These are phyloP conservation scores for Lodderomyces metapsilosis DNA, from an alignment of 1,139 yeast species.

Conservation along the genomic window DNA sequence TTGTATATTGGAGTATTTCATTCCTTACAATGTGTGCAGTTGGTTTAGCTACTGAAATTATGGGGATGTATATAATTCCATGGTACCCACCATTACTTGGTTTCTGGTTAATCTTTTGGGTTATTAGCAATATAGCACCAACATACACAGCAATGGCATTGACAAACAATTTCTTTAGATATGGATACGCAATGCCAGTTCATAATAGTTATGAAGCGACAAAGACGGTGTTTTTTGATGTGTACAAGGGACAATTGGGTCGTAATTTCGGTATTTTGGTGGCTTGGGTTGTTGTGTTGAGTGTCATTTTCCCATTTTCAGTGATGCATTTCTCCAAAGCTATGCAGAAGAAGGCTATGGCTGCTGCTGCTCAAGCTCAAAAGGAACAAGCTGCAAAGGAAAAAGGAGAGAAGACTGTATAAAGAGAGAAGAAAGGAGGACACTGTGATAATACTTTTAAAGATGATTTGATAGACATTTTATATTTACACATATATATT, in stretches of 20 bases:
- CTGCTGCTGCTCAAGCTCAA: slow-evolving; percentile 14
- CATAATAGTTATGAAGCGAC: slow-evolving; percentile 39
- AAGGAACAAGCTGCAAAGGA: slow-evolving; percentile 4
- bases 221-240: slow-evolving; percentile 37
- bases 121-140: slow-evolving; percentile 36
- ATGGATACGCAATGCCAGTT: slow-evolving; percentile 40
- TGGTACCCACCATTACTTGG: slow-evolving; percentile 40
- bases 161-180: slow-evolving; percentile 32
- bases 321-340: slow-evolving; percentile 25
- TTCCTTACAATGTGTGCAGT: slow-evolving; percentile 45
- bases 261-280: slow-evolving; percentile 35
- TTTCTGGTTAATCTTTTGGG: slow-evolving; percentile 45
- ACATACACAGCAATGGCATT: slow-evolving; percentile 39
- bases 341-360: slow-evolving; percentile 26
- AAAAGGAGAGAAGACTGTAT: neutral
- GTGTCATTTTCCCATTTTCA: slow-evolving; percentile 42
- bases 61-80: slow-evolving; percentile 32
- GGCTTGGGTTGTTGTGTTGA: slow-evolving; percentile 31
- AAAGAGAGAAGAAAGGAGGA: neutral
- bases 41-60: slow-evolving; percentile 41
- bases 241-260: slow-evolving; percentile 37
- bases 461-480: too few relatives aligned
- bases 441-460: too few relatives aligned
- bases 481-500: too few relatives aligned
- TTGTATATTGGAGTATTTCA: slow-evolving; percentile 45